Percentiles rank a stretch among this genome's conserved stretches.
These are phyloP conservation scores for Aegilops bicornis DNA, from an alignment of 176 grass and related monocot species.

Conservation along the genomic window DNA sequence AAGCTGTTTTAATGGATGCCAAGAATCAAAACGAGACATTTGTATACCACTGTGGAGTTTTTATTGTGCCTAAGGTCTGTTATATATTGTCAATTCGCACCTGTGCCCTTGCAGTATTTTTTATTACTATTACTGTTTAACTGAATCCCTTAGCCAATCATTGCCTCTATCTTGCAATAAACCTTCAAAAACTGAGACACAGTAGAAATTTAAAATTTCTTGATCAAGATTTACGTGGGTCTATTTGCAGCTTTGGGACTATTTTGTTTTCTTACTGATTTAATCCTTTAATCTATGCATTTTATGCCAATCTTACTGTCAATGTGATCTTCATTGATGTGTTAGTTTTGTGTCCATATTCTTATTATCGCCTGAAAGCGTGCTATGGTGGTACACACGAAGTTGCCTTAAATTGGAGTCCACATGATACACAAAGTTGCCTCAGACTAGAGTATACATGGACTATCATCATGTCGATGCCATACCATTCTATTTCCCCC, in stretches of 20 bases:
- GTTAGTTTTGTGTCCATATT: neutral
- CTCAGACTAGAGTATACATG: neutral
- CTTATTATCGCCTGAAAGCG: neutral
- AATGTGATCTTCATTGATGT: neutral
- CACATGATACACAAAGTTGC: neutral
- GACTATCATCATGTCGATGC: neutral
- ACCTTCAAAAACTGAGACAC: neutral
- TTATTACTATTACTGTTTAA: neutral
- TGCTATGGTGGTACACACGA: neutral
- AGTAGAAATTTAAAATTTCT: conserved; percentile 4
- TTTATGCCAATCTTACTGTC: neutral
- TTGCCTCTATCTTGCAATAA: neutral
- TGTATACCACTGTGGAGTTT: conserved; percentile 79
- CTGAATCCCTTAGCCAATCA: neutral
- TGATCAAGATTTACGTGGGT: neutral
- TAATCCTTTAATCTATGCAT: neutral
- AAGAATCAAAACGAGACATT: conserved; percentile 61
- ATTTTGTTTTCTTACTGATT: neutral
- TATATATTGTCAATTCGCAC: conserved; percentile 13
- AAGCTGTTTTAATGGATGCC: conserved; percentile 79
- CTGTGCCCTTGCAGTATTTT: conserved; percentile 1
- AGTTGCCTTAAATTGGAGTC: neutral
- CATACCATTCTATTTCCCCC: neutral
- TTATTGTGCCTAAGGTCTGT: conserved; percentile 92
- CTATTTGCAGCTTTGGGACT: neutral